Evolutionary conservation across 768 basidiomycete species (phyloP), one percentile per base, ranked within the genome.

Genomic region (Lentinula edodes): DNA sequence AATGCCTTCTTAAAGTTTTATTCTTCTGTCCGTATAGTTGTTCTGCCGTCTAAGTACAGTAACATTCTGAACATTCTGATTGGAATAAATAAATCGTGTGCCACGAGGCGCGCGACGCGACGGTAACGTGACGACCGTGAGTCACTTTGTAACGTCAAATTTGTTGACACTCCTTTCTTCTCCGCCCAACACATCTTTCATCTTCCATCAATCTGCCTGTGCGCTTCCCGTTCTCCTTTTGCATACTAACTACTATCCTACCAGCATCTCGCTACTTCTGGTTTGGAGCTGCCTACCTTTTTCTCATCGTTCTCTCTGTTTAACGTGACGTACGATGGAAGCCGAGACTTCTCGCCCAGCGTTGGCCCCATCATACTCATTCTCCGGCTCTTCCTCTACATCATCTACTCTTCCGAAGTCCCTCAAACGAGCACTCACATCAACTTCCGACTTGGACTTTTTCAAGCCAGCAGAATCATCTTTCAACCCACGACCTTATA

Each of bases 401-500:
- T 52, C 70, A 52, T 67, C 69, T 32, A 48, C n/a, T 23, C 8
- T 48, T 8, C 39, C 63, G n/a, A 74, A 72, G 54, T 67, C 76
- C 4, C 73, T 74, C 41, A 87, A 86, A 69, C 83, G 83, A 56
- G 78, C 77, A 45, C 72, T 81, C 41, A 71, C 76, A 2, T 73
- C 82, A 6, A 65, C 79, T n/a, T 67, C 77, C n/a, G 75, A 81
- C 61, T 72, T 83, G 56, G 74, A 80, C 38, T 87, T 89, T 72
- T 87, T 90, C 73, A 78, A 83, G 34, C 78, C 86, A 15, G 82
- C 87, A 15, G 80, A 84, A 56, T 73, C 82, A 60, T 85, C 88
- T 20, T 88, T 90, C 71, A 81, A 83, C 46, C 88, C 88, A 48
- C 79, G 76, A 48, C 87, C 88, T 7, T 89, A 88, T 67, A 69